Conservation (phyloP, 2,329 filamentous ascomycete genomes). For the Pseudonectria buxi region DNA sequence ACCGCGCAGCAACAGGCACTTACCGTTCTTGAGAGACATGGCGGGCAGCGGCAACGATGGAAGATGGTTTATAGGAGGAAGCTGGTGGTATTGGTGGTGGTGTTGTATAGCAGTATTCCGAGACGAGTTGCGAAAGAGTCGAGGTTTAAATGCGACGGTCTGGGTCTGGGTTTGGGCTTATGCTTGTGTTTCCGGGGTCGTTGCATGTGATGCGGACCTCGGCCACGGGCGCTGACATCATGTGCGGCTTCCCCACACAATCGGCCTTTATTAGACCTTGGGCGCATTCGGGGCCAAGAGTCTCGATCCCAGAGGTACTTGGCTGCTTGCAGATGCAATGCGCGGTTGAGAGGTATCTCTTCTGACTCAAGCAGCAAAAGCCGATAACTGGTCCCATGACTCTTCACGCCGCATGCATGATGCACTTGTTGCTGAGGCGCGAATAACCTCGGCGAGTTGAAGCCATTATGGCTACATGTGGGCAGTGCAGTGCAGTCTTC, state of each 20-base stretch:
- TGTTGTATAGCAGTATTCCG: slow-evolving; percentile 8
- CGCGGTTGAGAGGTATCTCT: no score
- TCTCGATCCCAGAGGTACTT: neutral
- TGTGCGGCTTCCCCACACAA: slow-evolving; percentile 14
- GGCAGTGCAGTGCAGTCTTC: no score
- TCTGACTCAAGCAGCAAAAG: no score
- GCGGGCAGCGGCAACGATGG: slow-evolving; percentile 22
- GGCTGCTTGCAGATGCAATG: neutral
- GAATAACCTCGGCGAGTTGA: no score
- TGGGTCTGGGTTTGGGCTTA: neutral
- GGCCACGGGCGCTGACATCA: slow-evolving; percentile 20
- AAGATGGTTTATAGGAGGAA: neutral
- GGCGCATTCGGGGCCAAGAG: neutral
- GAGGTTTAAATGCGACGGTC: slow-evolving; percentile 7
- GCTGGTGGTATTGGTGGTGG: slow-evolving; percentile 12
- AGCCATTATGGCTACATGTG: no score
- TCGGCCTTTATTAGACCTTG: neutral
- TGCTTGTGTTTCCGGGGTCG: slow-evolving; percentile 3
- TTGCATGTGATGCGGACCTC: slow-evolving; percentile 29
- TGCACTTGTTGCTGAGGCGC: no score
- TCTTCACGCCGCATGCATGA: no score
- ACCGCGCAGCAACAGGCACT: slow-evolving; percentile 15
- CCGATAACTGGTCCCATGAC: no score
- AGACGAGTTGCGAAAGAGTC: slow-evolving; percentile 4
- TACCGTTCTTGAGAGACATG: slow-evolving; percentile 72